Base-by-base conservation (phyloP, 176 grass and related monocot genomes). In the Paspalum notatum region DNA sequence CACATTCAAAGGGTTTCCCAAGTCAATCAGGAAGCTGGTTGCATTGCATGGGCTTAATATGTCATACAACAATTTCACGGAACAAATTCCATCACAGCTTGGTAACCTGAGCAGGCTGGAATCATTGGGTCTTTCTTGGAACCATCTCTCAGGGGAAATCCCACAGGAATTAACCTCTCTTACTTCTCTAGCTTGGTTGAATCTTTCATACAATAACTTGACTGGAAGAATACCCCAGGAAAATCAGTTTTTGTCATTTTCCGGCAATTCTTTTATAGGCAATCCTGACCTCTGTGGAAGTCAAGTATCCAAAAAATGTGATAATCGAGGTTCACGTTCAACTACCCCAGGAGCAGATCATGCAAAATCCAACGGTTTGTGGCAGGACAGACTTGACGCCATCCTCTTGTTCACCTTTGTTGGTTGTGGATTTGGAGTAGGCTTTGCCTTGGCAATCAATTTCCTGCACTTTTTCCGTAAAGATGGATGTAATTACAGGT, bases 201-300 rank as follows among this genome's bases (percentile, higher is more conserved):
- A 91, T 55, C 22, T 91, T 38, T 91, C 89, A 0, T 80, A 75
- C 84, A 91, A 87, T 44, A 79, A 84, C 66, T 72, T 91, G 27
- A 12, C 27, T 0, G 84, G 84, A 32, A 26, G 17, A 49, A 87
- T 91, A 74, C 84, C 75, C 0, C 51, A 84, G 3, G 62, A 5
- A 0, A 46, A 39, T 15, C 77, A 82, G 12, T 75, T 87, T 11
- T 38, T 25, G 20, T 25, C 68, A 18, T 82, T 82, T 73, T 5
- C 45, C 1, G 8, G 25, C 2, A 82, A 57, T 12, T 82, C 68
- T 1, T 73, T 82, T 25, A 45, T 73, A 82, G 67, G 68, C 12
- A 82, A 82, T 63, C 13, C 1, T 3, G 37, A 47, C 5, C 58
- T 83, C 1, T 83, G 69, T 65, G 68, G 80, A 73, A 38, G 1